Base-by-base conservation (phyloP, 768 basidiomycete genomes). In the Suillus weaverae region DNA sequence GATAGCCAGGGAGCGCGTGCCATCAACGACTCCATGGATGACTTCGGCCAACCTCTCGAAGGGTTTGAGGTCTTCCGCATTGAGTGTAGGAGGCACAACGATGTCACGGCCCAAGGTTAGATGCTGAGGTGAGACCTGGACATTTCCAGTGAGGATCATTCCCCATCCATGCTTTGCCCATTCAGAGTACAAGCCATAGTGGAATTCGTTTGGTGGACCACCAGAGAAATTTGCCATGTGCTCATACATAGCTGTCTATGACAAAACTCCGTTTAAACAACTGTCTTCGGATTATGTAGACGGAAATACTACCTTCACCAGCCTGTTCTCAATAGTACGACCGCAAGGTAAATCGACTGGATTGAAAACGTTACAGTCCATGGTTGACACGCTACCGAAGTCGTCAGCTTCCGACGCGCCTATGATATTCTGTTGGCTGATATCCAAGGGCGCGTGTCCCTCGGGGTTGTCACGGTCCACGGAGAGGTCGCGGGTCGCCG, bases 161-260 rank as follows among this genome's bases (percentile, higher is more conserved):
- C 94, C 96, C 93, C 93, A 98, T 55, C 83, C 83, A 13, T 89
- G 84, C 61, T 79, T 74, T 1, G 87, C 85, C 95, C 95, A 98
- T 69, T 80, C 78, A 0, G 84, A 75, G 72, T 98, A 97, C 35
- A 97, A 80, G 0, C 76, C 70, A 41, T 82, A 71, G 73, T 95
- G 91, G 51, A 80, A 74, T 16, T 77, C 69, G 67, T 91, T 93
- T 0, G 95, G 95, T 11, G 85, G 83, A 0, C 93, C 92, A 26
- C 93, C 91, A 11, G 78, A 77, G 36, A 89, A 79, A 4, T 74
- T 67, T 0, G 89, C 84, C 11, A 97, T 80, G 70, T 94, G 89
- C 74, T 98, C 96, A 68, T 95, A 96, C 84, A 96, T 82, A 0
- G 96, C 89, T n/a, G 86, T 92, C 94, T 98, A 69, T 5, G 20